Evolutionary conservation across 768 basidiomycete genomes (phyloP).

Genomic region (Infundibulicybe gibba): DNA sequence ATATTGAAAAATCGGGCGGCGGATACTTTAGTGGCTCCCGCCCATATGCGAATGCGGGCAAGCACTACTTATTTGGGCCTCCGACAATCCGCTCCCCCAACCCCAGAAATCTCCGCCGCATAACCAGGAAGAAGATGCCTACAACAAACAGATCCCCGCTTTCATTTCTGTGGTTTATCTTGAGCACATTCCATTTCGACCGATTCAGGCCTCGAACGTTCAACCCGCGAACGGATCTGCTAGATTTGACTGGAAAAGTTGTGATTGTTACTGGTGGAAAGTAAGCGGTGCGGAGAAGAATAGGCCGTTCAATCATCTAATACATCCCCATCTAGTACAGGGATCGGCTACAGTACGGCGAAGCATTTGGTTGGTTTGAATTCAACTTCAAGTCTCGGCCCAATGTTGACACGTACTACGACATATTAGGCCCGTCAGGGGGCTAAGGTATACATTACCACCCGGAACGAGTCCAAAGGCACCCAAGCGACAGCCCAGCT

Average conservation of each 20-base stretch:
- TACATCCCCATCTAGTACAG: conserved; percentile 25
- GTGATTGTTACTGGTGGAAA: conserved; percentile 12
- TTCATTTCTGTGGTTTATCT: too few relatives aligned
- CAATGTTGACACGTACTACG: too few relatives aligned
- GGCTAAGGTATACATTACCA: conserved; percentile 50
- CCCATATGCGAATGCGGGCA: too few relatives aligned
- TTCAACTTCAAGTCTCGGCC: too few relatives aligned
- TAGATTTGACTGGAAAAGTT: conserved; percentile 13
- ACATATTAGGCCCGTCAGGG: conserved; percentile 30
- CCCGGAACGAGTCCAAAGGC: conserved; percentile 33
- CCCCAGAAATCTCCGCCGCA: too few relatives aligned
- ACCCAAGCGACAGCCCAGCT: conserved; percentile 18
- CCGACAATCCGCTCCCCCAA: too few relatives aligned
- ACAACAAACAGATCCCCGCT: too few relatives aligned
- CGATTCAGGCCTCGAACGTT: not conserved
- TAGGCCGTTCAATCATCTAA: conserved; percentile 3
- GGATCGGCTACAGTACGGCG: conserved; percentile 44
- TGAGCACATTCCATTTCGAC: too few relatives aligned
- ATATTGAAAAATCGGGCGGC: too few relatives aligned
- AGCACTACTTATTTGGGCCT: too few relatives aligned
- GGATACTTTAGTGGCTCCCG: too few relatives aligned
- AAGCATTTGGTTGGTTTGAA: conserved; percentile 25
- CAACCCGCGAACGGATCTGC: conserved; percentile 10
- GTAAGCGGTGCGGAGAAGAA: not conserved
- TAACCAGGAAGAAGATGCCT: too few relatives aligned